Base-by-base conservation (phyloP, 148 eudicot genomes). In the Fagopyrum esculentum region DNA sequence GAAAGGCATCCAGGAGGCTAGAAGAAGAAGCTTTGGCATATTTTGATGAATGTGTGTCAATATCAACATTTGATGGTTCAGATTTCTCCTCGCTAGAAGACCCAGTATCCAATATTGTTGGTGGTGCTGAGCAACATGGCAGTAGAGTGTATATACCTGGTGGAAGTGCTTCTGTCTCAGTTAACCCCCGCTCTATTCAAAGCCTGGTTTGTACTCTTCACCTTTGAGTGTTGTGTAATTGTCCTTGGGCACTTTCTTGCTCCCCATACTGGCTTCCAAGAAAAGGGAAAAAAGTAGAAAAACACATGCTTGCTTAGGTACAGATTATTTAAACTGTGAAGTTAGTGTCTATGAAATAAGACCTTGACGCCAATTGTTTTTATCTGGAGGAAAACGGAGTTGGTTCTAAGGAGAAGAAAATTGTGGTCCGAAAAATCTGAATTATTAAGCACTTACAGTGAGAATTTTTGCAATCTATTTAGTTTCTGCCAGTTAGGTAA, bases 21-120 rank as follows among this genome's bases (percentile, higher is more conserved):
- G 90, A 88, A 73, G 97, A 92, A 81, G 98, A 96, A 84, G 99
- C 99, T 30, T 76, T 96, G 90, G 85, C 97, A 52, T 96, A 87
- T 83, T 96, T 96, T 77, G 99, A 96, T 75, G 99, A 96, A 77
- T 96, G 98, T 76, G 98, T 92, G 77, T 96, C 98, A 78, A 86
- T 96, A 81, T 96, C 99, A 75, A 96, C 98, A 74, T 92, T 96
- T 76, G 98, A 92, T 78, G 89, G 89, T 73, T 96, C 99, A 44
- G 99, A 96, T 82, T 90, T 92, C 82, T 96, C 99, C 43, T 96
- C 99, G 70, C 52, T 90, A 59, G 99, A 96, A 84, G 98, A 92
- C 77, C 88, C 86, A 78, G 82, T 88, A 49, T 79, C 81, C 55
- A 83, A 56, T 73, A 75, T 69, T 9, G 78, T 77, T 45, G 83